A percentile compares a stretch with the other conserved stretches of the same genome.
Conservation (phyloP, 148 eudicot species). For the Arbutus unedo region DNA sequence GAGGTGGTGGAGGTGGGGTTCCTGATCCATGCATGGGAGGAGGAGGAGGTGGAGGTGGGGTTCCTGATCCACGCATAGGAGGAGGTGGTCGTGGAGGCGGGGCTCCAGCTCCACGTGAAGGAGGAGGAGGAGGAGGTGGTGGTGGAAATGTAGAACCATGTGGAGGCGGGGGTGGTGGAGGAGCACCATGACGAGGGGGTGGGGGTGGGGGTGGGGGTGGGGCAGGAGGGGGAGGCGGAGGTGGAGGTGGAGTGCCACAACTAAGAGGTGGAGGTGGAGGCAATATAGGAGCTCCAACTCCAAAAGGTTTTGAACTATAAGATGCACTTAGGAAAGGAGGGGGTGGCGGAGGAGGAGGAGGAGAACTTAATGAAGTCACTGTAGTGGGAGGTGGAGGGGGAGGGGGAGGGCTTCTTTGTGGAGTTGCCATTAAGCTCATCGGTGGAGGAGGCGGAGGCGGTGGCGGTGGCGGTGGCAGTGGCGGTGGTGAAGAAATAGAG, state of each 20-base stretch:
- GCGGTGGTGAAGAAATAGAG: conserved; percentile 12
- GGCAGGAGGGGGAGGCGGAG: conserved; percentile 19
- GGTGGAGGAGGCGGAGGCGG: conserved; percentile 31
- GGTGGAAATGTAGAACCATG: conserved; percentile 14
- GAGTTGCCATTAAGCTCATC: conserved; percentile 8
- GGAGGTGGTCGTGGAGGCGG: conserved; percentile 32
- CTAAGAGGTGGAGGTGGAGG: conserved; percentile 19
- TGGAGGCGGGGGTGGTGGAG: conserved; percentile 20
- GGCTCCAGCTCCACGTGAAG: conserved; percentile 10
- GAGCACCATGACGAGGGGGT: conserved; percentile 13
- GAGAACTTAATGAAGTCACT: neutral
- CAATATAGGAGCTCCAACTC: conserved; percentile 16
- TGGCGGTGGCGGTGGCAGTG: conserved; percentile 29
- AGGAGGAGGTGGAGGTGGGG: conserved; percentile 22
- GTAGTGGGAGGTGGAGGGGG: conserved; percentile 18
- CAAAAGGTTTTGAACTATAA: conserved; percentile 2
- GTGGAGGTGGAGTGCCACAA: conserved; percentile 21
- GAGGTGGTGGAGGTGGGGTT: conserved; percentile 32
- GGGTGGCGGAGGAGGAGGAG: conserved; percentile 17
- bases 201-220: conserved; percentile 39
- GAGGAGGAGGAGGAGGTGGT: neutral
- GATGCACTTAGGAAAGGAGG: conserved; percentile 14
- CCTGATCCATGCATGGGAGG: conserved; percentile 8
- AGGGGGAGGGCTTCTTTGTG: conserved; percentile 16
- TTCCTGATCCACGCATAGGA: conserved; percentile 7